Evolutionary conservation across 768 basidiomycete species (phyloP), one percentile per base, ranked within the genome.

Genomic region (Lactarius hengduanensis): DNA sequence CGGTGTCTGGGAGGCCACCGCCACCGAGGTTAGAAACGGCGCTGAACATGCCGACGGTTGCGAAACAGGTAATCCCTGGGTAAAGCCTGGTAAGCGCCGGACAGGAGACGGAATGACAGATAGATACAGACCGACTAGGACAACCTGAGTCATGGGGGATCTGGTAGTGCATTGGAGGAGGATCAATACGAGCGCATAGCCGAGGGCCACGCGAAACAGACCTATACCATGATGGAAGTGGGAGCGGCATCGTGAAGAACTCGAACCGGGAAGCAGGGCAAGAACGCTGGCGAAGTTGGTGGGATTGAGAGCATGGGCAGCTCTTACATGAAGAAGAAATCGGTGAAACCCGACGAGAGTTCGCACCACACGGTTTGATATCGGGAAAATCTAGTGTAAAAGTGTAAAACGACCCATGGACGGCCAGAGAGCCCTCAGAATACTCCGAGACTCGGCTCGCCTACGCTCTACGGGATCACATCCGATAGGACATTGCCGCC

Each of bases 41-140:
- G 54, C 72, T 74, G 74, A 76, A 78, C 78, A 80, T 79, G 66
- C 79, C 78, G 34, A 73, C 72, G 20, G 76, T 77, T 8, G 75
- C 75, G 68, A 78, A 79, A 63, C 78, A 68, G 18, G 59, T 69
- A 18, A 70, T 64, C 40, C 67, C 67, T 68, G 13, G 13, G 15
- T 16, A 61, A 28, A 34, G 57, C 22, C 16, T 6, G 10, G 16
- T 66, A n/a, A 61, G 59, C 54, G 41, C 50, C 11, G 34, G 7
- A 34, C 34, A 34, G 9, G 34, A 34, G 34, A 34, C 34, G 34
- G 34, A 9, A 10, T 34, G 8, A 34, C 34, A 34, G 9, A 34
- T 9, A 34, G 34, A 22, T 36, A 47, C 67, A 7, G 20, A 68
- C 69, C 69, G 50, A 70, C 69, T 6, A 70, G 54, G 59, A 68